Evolutionary conservation across 768 basidiomycete species (phyloP), one percentile per base, ranked within the genome.

Genomic region (Collybia nuda): DNA sequence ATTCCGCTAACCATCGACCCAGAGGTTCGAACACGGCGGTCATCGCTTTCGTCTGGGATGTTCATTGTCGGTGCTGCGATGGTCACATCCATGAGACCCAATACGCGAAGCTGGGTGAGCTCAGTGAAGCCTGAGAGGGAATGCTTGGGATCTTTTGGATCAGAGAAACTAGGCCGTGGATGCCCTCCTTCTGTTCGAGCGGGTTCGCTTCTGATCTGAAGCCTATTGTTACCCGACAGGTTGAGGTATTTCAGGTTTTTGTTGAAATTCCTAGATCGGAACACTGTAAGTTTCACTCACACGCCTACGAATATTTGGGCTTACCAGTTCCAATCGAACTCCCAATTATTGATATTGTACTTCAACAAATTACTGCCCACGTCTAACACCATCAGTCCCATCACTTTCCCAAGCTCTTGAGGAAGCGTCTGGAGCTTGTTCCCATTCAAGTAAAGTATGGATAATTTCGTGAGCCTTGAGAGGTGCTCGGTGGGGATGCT

Each of bases 251-350:
- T 84, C 50, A 99, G 79, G 53, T 90, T 88, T 56, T 85, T 83
- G 66, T 98, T 99, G 78, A 93, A 97, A 65, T 98, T 98, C 95
- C 96, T 97, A 56, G 6, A 37, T 4, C 7, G 5, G 24, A 42
- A 24, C 37, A 11, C 32, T 12, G 36, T 48, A 46, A 49, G 37
- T 5, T 50, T 22, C 21, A 9, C 52, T 5, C 26, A 32, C 15
- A 49, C 29, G 4, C 2, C 28, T 8, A 6, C 18, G 47, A 35
- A 26, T 22, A 32, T 17, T 26, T 37, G 18, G 29, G 71, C 82
- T 43, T 56, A 96, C 96, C 97, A 98, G 65, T 99, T 98, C 95
- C 95, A 98, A 70, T 99, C 97, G 67, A 94, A 98, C 65, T 96
- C 92, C 88, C 88, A 94, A 62, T 99, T 99, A 58, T 92, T 90